Evolutionary conservation across 305 asterid species (phyloP).

Genomic region (Petunia hybrid): DNA sequence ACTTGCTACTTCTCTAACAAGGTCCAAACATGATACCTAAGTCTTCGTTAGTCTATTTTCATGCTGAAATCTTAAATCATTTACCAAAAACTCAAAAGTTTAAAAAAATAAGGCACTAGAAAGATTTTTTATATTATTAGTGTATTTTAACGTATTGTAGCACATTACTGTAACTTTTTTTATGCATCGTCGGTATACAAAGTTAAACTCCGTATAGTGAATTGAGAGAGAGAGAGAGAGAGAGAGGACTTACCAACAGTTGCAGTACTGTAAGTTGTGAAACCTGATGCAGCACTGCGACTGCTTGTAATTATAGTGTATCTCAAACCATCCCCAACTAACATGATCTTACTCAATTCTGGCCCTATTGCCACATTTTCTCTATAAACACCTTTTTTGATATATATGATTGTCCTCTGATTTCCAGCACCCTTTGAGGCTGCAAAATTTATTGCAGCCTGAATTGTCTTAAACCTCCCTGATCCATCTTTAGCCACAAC

Average conservation of each 20-base stretch:
- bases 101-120: background rate
- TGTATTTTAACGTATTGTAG: too few species aligned
- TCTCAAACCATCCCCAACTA: conserved; percentile 74
- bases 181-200: too few species aligned
- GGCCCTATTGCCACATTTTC: conserved; percentile 67
- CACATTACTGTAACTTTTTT: too few species aligned
- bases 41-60: background rate
- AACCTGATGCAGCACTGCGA: conserved; percentile 65
- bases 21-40: background rate
- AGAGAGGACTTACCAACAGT: conserved; percentile 64
- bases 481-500: conserved; percentile 68
- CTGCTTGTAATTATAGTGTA: conserved; percentile 71
- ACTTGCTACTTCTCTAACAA: background rate
- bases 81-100: background rate
- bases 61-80: background rate
- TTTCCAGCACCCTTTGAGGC: conserved; percentile 41
- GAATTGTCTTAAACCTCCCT: conserved; percentile 66
- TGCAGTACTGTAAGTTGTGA: conserved; percentile 75
- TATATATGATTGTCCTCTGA: conserved; percentile 64
- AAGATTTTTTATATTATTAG: too few species aligned
- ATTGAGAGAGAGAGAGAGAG: background rate
- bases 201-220: background rate
- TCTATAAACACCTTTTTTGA: conserved; percentile 68
- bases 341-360: conserved; percentile 61
- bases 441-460: conserved; percentile 66